A percentile compares a stretch with the other conserved stretches of the same genome.
Conservation (phyloP, 495 filamentous ascomycete genomes). For the Sordaria brevicollis region DNA sequence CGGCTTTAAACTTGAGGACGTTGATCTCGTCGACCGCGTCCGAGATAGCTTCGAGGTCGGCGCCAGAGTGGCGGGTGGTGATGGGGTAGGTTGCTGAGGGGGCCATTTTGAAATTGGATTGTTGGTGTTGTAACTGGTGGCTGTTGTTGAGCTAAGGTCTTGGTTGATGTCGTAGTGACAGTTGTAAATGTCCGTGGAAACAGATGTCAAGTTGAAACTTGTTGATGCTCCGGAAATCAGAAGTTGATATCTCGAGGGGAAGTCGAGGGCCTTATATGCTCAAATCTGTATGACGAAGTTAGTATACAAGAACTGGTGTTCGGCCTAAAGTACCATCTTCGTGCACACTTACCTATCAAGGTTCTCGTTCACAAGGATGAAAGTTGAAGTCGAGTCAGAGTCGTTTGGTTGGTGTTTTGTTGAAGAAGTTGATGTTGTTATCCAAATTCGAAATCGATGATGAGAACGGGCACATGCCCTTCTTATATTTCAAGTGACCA, state of each 20-base stretch:
- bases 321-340: neutral
- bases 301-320: neutral
- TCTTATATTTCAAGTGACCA: neutral
- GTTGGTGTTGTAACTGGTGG: neutral
- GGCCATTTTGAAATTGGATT: neutral
- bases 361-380: neutral
- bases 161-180: neutral
- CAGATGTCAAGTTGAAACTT: neutral
- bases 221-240: neutral
- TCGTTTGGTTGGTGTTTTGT: neutral
- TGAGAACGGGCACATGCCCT: neutral
- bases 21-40: conserved; percentile 78
- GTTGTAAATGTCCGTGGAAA: neutral
- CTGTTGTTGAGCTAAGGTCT: neutral
- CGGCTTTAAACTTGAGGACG: conserved; percentile 48
- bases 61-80: conserved; percentile 43
- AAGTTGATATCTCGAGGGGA: neutral
- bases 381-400: neutral
- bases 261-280: neutral
- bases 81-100: conserved; percentile 5
- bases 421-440: neutral
- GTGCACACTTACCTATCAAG: neutral
- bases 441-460: neutral
- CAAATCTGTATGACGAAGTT: neutral
- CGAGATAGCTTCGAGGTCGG: conserved; percentile 67